Conservation (phyloP, 352 stramenopile genomes). For the Pythium pectinolyticum region DNA sequence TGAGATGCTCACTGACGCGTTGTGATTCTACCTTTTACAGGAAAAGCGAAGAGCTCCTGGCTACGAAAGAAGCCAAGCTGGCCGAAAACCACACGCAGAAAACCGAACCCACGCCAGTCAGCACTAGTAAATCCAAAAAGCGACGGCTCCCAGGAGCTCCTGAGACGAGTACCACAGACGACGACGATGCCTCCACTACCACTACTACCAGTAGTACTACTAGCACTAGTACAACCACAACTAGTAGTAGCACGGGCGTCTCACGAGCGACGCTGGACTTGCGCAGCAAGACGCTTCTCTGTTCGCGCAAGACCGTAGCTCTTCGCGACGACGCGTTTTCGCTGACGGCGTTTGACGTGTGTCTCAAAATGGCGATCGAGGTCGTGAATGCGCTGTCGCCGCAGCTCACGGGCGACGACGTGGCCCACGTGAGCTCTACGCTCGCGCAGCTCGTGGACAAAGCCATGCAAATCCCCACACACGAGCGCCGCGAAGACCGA, state of each 20-base stretch:
- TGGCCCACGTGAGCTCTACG: conserved; percentile 30
- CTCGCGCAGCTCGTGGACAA: conserved; percentile 49
- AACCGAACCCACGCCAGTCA: neutral
- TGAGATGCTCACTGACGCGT: neutral
- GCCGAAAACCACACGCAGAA: neutral
- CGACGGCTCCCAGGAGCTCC: conserved; percentile 12
- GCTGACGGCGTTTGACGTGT: conserved; percentile 20
- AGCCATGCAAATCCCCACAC: conserved; percentile 39
- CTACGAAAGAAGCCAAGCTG: neutral
- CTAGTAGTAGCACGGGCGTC: neutral
- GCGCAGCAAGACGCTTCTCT: conserved; percentile 15
- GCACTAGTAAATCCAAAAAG: conserved; percentile 21
- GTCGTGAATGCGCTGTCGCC: conserved; percentile 47
- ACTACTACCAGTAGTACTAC: neutral
- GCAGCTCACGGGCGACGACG: conserved; percentile 37
- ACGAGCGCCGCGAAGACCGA: conserved; percentile 40
- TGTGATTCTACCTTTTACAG: neutral
- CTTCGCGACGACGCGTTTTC: conserved; percentile 12
- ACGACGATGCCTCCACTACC: neutral
- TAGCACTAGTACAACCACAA: neutral
- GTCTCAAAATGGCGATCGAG: conserved; percentile 44
- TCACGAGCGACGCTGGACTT: conserved; percentile 1
- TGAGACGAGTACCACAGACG: neutral
- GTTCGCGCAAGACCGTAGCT: conserved; percentile 4
- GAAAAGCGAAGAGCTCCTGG: neutral